phyloP scores from a whole-genome alignment of 208 protist genomes.

The Acanthamoeba healyi region DNA sequence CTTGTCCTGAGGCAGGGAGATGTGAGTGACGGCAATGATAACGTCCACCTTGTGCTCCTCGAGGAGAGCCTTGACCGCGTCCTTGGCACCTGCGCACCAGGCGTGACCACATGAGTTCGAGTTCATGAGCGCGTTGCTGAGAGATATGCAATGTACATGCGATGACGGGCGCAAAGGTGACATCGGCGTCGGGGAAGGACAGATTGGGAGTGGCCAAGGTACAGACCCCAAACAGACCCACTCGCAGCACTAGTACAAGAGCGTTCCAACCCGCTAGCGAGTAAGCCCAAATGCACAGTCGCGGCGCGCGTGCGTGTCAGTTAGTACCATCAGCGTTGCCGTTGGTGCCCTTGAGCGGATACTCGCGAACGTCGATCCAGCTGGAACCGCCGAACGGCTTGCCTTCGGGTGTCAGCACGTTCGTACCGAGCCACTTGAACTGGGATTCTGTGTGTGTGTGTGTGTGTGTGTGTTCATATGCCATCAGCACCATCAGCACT shows the following conservation, averaged over 20 bases:
- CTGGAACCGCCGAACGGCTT: conserved; percentile 32
- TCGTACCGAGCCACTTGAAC: conserved; percentile 69
- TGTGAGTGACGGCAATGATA: conserved; percentile 36
- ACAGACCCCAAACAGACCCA: conserved; percentile 26
- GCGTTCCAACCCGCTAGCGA: too few species aligned
- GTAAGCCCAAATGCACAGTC: too few species aligned
- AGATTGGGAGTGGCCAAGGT: conserved; percentile 64
- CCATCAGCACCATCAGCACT: not conserved
- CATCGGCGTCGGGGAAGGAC: conserved; percentile 35
- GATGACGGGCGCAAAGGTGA: conserved; percentile 49
- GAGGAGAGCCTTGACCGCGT: not conserved
- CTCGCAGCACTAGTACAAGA: not conserved
- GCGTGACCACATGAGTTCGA: too few species aligned
- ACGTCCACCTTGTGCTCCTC: conserved; percentile 59
- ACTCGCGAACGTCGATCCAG: conserved; percentile 65
- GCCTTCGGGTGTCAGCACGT: conserved; percentile 53
- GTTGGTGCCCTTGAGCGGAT: not conserved
- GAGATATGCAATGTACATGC: not conserved
- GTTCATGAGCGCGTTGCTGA: not conserved
- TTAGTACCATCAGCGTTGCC: not conserved
- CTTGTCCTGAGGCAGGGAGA: conserved; percentile 64
- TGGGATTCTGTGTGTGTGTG: not conserved
- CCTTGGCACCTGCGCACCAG: not conserved
- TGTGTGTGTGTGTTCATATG: not conserved
- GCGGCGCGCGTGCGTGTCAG: too few species aligned